phyloP scores from a whole-genome alignment of 495 filamentous ascomycete genomes.

The Baudoinia panamericana region DNA sequence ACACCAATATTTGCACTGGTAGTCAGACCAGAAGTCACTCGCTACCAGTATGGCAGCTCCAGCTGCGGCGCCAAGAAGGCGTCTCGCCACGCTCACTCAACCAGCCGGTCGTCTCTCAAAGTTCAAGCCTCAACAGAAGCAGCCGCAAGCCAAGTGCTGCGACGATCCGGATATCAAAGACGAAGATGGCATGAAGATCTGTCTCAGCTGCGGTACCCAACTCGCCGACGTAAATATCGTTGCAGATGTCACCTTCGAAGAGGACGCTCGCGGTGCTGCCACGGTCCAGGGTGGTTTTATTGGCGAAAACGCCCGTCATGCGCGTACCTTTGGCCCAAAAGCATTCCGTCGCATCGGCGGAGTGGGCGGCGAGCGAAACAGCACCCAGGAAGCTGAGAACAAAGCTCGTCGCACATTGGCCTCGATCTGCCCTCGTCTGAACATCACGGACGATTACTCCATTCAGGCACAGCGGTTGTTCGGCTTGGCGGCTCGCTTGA shows the following conservation, averaged over 20 bases:
- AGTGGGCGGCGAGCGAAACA: constrained; percentile 47
- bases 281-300: constrained; percentile 84
- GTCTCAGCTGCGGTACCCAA: constrained; percentile 69
- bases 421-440: constrained; percentile 10
- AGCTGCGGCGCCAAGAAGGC: no score
- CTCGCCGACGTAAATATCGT: constrained; percentile 77
- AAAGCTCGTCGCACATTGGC: constrained; percentile 6
- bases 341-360: constrained; percentile 43
- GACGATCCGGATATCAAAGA: constrained; percentile 8
- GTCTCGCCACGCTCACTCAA: no score
- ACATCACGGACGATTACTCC: constrained; percentile 44
- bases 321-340: constrained; percentile 44
- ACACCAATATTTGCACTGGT: no score
- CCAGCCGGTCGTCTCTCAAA: no score
- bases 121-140: constrained; percentile 1
- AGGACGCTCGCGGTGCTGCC: constrained; percentile 68
- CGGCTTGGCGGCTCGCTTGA: constrained; percentile 58
- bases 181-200: constrained; percentile 47
- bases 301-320: constrained; percentile 62
- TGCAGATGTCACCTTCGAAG: constrained; percentile 78
- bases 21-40: no score
- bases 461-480: constrained; percentile 59
- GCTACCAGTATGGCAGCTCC: no score
- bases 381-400: constrained; percentile 17
- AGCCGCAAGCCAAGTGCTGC: constrained; percentile 8